phyloP scores from a whole-genome alignment of 2,329 filamentous ascomycete genomes.

The Claviceps maximensis region DNA sequence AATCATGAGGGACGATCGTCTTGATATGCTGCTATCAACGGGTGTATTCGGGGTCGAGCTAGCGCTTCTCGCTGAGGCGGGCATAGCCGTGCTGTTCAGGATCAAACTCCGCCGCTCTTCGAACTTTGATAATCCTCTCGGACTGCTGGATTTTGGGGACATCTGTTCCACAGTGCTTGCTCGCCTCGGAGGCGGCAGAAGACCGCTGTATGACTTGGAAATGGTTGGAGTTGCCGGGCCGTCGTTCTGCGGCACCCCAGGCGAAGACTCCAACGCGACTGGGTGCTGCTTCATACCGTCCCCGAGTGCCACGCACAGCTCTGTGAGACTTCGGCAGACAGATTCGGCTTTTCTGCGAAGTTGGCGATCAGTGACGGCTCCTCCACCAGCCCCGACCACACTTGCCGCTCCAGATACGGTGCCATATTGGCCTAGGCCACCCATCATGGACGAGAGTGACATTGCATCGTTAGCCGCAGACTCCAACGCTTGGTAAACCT shows the following conservation, averaged over 20 bases:
- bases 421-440: constrained; percentile 53
- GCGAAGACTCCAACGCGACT: constrained; percentile 5
- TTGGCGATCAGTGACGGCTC: constrained; percentile 62
- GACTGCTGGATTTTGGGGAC: constrained; percentile 24
- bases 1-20: constrained; percentile 41
- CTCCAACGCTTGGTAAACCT: constrained; percentile 70
- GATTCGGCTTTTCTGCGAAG: constrained; percentile 82
- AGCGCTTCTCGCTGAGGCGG: constrained; percentile 31
- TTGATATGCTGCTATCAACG: constrained; percentile 22
- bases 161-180: constrained; percentile 28
- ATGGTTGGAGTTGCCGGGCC: constrained; percentile 31
- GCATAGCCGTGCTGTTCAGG: constrained; percentile 29
- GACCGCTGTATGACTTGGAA: constrained; percentile 25
- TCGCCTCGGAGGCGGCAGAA: constrained; percentile 26
- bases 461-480: constrained; percentile 71
- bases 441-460: constrained; percentile 64
- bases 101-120: constrained; percentile 40
- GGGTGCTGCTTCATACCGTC: constrained; percentile 24
- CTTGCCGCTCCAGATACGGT: constrained; percentile 56
- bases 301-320: constrained; percentile 75
- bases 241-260: constrained; percentile 12
- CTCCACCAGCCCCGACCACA: constrained; percentile 38
- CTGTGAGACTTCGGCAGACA: constrained; percentile 83
- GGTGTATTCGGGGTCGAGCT: constrained; percentile 27
- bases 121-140: constrained; percentile 35